These are phyloP conservation scores for Poa pratensis DNA, from an alignment of 176 grass and related monocot species.

Conservation along the genomic window DNA sequence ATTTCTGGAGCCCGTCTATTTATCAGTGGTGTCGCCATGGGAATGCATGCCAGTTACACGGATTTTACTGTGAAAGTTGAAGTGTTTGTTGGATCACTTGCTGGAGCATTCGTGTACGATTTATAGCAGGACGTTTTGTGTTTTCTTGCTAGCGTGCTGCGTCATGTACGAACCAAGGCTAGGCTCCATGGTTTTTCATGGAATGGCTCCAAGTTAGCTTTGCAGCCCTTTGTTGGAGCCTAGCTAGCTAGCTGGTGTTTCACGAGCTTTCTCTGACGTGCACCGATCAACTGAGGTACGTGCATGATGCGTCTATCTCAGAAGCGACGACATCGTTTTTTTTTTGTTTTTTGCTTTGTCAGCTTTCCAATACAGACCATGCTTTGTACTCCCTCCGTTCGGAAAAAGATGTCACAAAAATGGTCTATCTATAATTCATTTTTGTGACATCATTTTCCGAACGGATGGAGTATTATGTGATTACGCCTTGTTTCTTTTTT, in stretches of 20 bases:
- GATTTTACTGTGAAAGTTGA: not conserved
- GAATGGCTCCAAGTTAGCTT: conserved; percentile 6
- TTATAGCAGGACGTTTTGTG: too few relatives aligned
- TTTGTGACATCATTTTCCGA: too few relatives aligned
- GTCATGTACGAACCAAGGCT: not conserved
- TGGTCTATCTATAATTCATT: too few relatives aligned
- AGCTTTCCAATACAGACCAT: too few relatives aligned
- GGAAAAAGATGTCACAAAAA: too few relatives aligned
- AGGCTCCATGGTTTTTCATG: not conserved
- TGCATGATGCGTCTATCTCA: not conserved
- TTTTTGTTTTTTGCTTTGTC: not conserved
- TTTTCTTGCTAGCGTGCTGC: too few relatives aligned
- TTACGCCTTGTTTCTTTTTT: too few relatives aligned
- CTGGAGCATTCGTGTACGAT: too few relatives aligned
- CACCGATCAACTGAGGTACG: not conserved
- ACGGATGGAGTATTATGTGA: too few relatives aligned
- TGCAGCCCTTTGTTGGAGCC: not conserved
- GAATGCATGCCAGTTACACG: not conserved
- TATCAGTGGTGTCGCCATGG: not conserved
- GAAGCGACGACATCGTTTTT: not conserved
- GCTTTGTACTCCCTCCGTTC: too few relatives aligned
- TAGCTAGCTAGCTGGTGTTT: not conserved
- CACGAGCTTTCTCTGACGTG: not conserved
- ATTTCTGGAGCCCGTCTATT: not conserved
- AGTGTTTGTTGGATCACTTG: too few relatives aligned